A percentile compares a stretch with the other conserved stretches of the same genome.
phyloP scores from a whole-genome alignment of 2,329 filamentous ascomycete species.

The Exserohilum turcica region DNA sequence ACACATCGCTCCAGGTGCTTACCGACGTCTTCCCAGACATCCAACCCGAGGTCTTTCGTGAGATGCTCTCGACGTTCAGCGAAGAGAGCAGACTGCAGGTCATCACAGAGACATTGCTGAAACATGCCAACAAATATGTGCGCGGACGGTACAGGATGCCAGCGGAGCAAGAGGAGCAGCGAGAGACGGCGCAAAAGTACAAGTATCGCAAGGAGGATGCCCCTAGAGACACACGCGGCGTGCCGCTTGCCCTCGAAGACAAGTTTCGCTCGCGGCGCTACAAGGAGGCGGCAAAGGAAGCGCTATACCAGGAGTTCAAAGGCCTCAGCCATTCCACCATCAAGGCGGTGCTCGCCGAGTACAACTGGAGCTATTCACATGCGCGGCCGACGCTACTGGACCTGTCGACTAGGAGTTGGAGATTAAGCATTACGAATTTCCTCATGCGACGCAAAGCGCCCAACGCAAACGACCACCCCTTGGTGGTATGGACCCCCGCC shows the following conservation, averaged over 20 bases:
- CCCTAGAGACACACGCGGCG: conserved; percentile 39
- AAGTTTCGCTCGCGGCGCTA: conserved; percentile 71
- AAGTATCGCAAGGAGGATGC: conserved; percentile 41
- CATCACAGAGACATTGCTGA: conserved; percentile 76
- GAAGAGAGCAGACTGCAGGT: conserved; percentile 77
- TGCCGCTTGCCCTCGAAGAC: conserved; percentile 63
- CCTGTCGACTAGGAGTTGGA: conserved; percentile 76
- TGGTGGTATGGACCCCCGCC: conserved; percentile 68
- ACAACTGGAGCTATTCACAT: conserved; percentile 77
- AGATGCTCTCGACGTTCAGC: conserved; percentile 76
- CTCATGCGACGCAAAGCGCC: conserved; percentile 67
- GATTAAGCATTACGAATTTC: conserved; percentile 73
- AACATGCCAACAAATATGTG: conserved; percentile 71
- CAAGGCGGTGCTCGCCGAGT: conserved; percentile 78
- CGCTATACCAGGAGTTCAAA: conserved; percentile 76
- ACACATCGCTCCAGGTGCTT: conserved; percentile 70
- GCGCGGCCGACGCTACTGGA: conserved; percentile 71
- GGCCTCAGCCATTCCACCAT: conserved; percentile 74
- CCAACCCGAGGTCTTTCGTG: conserved; percentile 80
- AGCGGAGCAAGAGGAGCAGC: conserved; percentile 44
- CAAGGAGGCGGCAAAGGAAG: conserved; percentile 68
- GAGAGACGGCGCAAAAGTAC: conserved; percentile 37
- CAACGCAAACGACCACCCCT: conserved; percentile 61
- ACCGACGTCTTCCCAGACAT: conserved; percentile 77
- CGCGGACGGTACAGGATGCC: conserved; percentile 64